Evolutionary conservation across 192 early-diverging fungal species (phyloP).

Genomic region (Endogone sp.): DNA sequence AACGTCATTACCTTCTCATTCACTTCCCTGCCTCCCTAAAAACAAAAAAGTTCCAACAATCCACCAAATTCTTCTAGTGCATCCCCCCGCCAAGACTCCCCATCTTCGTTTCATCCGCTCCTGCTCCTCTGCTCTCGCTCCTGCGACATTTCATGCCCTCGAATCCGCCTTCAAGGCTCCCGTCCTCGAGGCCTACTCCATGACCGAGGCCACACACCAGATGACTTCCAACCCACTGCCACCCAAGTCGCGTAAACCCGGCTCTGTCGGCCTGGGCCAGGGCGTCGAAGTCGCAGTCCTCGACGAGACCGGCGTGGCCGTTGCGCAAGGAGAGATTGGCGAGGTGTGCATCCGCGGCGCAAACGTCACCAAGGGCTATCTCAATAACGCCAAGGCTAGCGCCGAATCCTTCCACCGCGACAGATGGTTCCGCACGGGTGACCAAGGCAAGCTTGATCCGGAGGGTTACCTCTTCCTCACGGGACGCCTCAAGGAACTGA

Average conservation of each 20-base stretch:
- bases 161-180: constrained; percentile 64
- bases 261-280: constrained; percentile 72
- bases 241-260: constrained; percentile 63
- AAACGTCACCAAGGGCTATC: constrained; percentile 77
- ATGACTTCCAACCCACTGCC: constrained; percentile 81
- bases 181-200: constrained; percentile 80
- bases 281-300: constrained; percentile 73
- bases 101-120: constrained; percentile 75
- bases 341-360: constrained; percentile 83
- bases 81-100: constrained; percentile 33
- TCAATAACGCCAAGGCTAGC: constrained; percentile 69
- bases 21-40: constrained; percentile 24
- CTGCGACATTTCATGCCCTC: constrained; percentile 58
- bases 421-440: constrained; percentile 80
- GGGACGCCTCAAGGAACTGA: constrained; percentile 87
- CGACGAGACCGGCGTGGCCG: constrained; percentile 50
- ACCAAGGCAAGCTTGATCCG: constrained; percentile 74
- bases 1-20: constrained; percentile 1
- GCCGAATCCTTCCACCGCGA: constrained; percentile 54
- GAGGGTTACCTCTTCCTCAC: constrained; percentile 78
- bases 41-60: constrained; percentile 69
- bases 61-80: constrained; percentile 75
- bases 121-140: constrained; percentile 74
- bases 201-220: constrained; percentile 89
- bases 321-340: constrained; percentile 38